Evolutionary conservation across 371 early-diverging fungal species (phyloP).

Genomic region (Mucor plumbeus): DNA sequence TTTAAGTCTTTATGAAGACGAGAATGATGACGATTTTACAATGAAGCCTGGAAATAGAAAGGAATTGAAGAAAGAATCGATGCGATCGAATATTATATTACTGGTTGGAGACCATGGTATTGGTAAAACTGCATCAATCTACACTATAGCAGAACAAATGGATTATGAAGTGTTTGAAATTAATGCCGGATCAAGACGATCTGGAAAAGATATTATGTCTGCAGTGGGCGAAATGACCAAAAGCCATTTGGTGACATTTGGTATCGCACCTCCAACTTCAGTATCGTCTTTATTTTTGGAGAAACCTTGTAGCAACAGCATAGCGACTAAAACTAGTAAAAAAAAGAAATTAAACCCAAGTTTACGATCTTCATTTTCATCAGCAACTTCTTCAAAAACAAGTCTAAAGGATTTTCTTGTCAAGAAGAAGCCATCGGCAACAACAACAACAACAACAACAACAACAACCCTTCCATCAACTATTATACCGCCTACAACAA

Average conservation of each 20-base stretch:
- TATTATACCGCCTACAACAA: not conserved
- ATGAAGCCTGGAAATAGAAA: slow-evolving; percentile 4
- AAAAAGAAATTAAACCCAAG: slow-evolving; percentile 23
- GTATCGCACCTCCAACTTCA: slow-evolving; percentile 6
- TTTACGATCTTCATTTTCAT: not conserved
- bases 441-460: slow-evolving; percentile 12
- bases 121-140: slow-evolving; percentile 81
- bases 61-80: slow-evolving; percentile 29
- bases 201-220: slow-evolving; percentile 72
- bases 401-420: slow-evolving; percentile 14
- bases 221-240: slow-evolving; percentile 75
- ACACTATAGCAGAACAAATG: slow-evolving; percentile 73
- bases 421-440: slow-evolving; percentile 6
- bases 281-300: not conserved
- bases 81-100: slow-evolving; percentile 63
- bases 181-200: slow-evolving; percentile 67
- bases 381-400: not conserved
- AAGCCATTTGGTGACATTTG: slow-evolving; percentile 65
- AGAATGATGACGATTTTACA: slow-evolving; percentile 37
- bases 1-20: slow-evolving; percentile 9
- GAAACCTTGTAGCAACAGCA: not conserved
- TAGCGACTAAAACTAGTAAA: not conserved
- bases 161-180: slow-evolving; percentile 83
- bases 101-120: slow-evolving; percentile 75
- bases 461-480: not conserved